These are phyloP conservation scores for Neodidymelliopsis sp. DNA, from an alignment of 2,329 filamentous ascomycete genomes.

Conservation along the genomic window DNA sequence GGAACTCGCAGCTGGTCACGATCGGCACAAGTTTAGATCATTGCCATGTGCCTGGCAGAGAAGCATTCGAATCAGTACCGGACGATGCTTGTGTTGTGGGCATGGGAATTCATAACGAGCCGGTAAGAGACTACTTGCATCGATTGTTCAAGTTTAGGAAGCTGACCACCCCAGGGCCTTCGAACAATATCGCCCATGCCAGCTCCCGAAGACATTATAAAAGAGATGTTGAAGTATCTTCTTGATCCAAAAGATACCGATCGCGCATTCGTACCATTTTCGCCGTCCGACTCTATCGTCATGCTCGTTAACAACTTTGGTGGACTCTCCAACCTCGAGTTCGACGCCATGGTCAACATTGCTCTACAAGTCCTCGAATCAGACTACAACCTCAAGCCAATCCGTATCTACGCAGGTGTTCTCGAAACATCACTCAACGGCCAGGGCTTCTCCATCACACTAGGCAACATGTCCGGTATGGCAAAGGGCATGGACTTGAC, in stretches of 20 bases:
- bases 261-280: constrained; percentile 59
- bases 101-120: constrained; percentile 62
- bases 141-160: too few relatives aligned
- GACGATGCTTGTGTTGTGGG: constrained; percentile 50
- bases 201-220: constrained; percentile 56
- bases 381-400: constrained; percentile 59
- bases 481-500: constrained; percentile 51
- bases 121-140: constrained; percentile 38
- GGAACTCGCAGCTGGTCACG: constrained; percentile 57
- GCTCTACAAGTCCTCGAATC: constrained; percentile 51
- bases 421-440: constrained; percentile 64
- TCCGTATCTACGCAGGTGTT: constrained; percentile 56
- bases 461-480: constrained; percentile 60
- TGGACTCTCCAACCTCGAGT: constrained; percentile 57
- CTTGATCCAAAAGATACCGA: constrained; percentile 58
- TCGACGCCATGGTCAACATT: constrained; percentile 57
- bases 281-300: constrained; percentile 53
- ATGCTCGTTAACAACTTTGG: constrained; percentile 60
- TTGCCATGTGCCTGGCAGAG: constrained; percentile 61
- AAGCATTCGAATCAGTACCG: constrained; percentile 58
- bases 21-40: constrained; percentile 61
- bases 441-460: constrained; percentile 63
- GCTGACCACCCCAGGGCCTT: constrained; percentile 48
- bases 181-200: constrained; percentile 58
- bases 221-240: constrained; percentile 58